Conservation (phyloP, 2,329 filamentous ascomycete species). For the Colletotrichum caudatum region DNA sequence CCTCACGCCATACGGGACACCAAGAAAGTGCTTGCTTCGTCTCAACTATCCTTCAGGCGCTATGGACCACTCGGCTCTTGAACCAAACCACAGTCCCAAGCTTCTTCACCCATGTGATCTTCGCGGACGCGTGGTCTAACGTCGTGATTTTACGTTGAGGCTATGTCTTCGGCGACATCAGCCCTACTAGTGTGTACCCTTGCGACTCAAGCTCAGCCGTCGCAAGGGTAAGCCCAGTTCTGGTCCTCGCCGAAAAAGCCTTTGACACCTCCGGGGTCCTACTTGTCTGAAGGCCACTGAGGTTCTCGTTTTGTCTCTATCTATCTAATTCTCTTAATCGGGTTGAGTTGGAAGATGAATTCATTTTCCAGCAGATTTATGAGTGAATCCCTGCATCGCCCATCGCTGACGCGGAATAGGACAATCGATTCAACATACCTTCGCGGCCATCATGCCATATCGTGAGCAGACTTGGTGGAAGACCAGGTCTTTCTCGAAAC, state of each 20-base stretch:
- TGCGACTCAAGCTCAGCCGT: not conserved
- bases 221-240: not conserved
- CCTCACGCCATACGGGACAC: not conserved
- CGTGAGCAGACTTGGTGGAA: not conserved
- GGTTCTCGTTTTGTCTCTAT: not conserved
- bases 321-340: not conserved
- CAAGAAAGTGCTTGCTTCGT: not conserved
- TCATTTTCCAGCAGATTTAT: not conserved
- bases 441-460: not conserved
- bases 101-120: not conserved
- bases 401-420: not conserved
- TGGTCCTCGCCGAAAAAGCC: not conserved
- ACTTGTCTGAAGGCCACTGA: no score
- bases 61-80: not conserved
- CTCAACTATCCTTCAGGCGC: not conserved
- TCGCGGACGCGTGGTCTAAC: not conserved
- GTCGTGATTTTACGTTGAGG: not conserved
- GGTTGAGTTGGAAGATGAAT: rapidly evolving
- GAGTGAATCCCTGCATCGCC: not conserved
- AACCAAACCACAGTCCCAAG: not conserved
- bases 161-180: not conserved
- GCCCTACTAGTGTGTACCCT: not conserved
- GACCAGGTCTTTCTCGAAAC: not conserved
- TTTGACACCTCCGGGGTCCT: not conserved
- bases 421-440: not conserved